Evolutionary conservation across 306 rosid species (phyloP), one percentile per base, ranked within the genome.

Genomic region (Luffa acutangula): DNA sequence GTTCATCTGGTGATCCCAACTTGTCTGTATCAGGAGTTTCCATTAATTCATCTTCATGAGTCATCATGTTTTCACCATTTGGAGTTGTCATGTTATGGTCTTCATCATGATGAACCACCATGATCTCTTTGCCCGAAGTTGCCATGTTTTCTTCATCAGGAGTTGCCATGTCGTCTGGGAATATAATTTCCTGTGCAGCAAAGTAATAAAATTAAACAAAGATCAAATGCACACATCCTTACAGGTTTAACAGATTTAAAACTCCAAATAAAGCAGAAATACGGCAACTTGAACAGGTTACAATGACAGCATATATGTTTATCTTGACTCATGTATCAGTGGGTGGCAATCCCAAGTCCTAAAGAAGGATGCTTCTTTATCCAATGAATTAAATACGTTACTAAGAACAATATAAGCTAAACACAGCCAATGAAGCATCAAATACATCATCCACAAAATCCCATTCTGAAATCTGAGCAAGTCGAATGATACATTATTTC

Each of bases 51-150:
- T 84, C 86, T 33, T 72, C 84, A 33, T 53, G 83, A 46, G 83
- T 57, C 25, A 33, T 80, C 81, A 81, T 78, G 79, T 77, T 89
- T 76, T 81, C 96, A 63, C 84, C 90, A 73, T 87, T 90, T 17
- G 85, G 85, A 5, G 87, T 65, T 4, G 84, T 79, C 92, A 90
- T 84, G 64, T 81, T 85, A 69, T 82, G 82, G 67, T 78, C 83
- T 78, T 79, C 83, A 80, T 71, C 81, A 39, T 60, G 72, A 20
- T 51, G 66, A 17, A 45, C 52, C 67, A 77, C 41, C 60, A 73
- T 15, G 17, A 41, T 58, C 33, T 78, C 80, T 42, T 63, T 63
- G 6, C 56, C 80, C 8, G 78, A 67, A 41, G 82, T 80, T 65
- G 54, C 52, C 76, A 78, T 43, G 51, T 67, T 62, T 80, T 81